phyloP scores from a whole-genome alignment of 208 protist species.

The Wallacemonas sp. region DNA sequence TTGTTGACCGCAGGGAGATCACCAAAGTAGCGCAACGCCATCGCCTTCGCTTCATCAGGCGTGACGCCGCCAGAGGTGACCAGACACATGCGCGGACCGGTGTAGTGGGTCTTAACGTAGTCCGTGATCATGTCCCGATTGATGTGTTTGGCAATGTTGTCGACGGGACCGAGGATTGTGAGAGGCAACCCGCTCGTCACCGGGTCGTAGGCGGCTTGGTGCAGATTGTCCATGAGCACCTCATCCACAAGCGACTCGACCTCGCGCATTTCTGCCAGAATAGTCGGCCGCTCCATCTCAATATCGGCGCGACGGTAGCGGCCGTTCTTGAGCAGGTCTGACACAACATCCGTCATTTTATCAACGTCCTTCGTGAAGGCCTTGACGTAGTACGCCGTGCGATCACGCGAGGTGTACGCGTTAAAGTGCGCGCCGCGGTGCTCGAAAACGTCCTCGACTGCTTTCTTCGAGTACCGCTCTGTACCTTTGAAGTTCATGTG shows the following conservation, averaged over 20 bases:
- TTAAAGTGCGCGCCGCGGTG: constrained; percentile 97
- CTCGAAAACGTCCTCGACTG: constrained; percentile 96
- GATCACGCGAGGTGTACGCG: constrained; percentile 98
- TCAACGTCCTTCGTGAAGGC: constrained; percentile 94
- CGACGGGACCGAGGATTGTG: constrained; percentile 97
- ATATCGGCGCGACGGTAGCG: constrained; percentile 82
- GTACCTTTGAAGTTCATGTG: constrained; percentile 99
- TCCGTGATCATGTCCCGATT: constrained; percentile 86
- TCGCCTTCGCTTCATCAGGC: constrained; percentile 91
- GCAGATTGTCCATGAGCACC: constrained; percentile 97
- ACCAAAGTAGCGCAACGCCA: constrained; percentile 92
- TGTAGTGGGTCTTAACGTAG: constrained; percentile 97
- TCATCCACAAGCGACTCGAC: constrained; percentile 95
- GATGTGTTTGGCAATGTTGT: constrained; percentile 95
- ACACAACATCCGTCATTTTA: constrained; percentile 95
- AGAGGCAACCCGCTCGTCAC: constrained; percentile 86
- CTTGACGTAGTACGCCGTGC: constrained; percentile 97
- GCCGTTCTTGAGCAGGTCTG: constrained; percentile 96
- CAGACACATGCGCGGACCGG: constrained; percentile 96
- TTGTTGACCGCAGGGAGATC: constrained; percentile 72
- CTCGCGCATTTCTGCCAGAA: constrained; percentile 96
- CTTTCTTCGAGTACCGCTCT: constrained; percentile 79
- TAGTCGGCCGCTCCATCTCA: constrained; percentile 94
- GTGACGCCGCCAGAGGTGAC: constrained; percentile 94
- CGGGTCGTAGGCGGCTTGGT: constrained; percentile 95